phyloP scores from a whole-genome alignment of 2,329 filamentous ascomycete species.

The Lasiodiplodia sp. region DNA sequence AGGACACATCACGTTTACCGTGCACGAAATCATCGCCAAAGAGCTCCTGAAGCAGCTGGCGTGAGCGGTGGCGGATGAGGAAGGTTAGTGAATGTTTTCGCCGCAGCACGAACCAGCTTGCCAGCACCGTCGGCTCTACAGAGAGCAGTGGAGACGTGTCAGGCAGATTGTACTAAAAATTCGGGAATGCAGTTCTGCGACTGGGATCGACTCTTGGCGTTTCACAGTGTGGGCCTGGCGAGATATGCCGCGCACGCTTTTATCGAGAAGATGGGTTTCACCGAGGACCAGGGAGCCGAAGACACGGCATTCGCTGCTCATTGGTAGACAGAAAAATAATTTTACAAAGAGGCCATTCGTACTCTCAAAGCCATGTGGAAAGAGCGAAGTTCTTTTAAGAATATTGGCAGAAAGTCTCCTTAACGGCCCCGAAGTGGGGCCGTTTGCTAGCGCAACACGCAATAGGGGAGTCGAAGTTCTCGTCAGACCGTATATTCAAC shows the following conservation, averaged over 20 bases:
- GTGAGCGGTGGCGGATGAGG: neutral
- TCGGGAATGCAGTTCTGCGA: constrained; percentile 2
- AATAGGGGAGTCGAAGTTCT: neutral
- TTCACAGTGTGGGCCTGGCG: constrained; percentile 14
- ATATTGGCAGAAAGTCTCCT: neutral
- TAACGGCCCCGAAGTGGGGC: neutral
- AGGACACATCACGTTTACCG: constrained; percentile 26
- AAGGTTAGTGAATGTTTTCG: neutral
- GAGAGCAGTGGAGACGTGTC: neutral
- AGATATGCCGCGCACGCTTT: neutral
- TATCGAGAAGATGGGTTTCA: neutral
- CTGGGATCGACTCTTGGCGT: constrained; percentile 19
- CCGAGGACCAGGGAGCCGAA: neutral
- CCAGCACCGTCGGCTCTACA: neutral
- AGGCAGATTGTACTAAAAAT: constrained; percentile 16
- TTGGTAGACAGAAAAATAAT: neutral
- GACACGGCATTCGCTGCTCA: neutral
- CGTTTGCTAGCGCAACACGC: neutral
- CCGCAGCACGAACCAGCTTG: neutral
- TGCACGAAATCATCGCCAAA: constrained; percentile 19
- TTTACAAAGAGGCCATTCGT: neutral
- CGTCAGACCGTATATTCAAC: neutral
- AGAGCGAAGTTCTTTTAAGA: neutral
- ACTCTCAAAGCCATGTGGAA: neutral
- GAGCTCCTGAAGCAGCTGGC: constrained; percentile 19